Evolutionary conservation across 2,329 filamentous ascomycete species (phyloP), one percentile per base, ranked within the genome.

Genomic region (Teratosphaeriaceae sp.): DNA sequence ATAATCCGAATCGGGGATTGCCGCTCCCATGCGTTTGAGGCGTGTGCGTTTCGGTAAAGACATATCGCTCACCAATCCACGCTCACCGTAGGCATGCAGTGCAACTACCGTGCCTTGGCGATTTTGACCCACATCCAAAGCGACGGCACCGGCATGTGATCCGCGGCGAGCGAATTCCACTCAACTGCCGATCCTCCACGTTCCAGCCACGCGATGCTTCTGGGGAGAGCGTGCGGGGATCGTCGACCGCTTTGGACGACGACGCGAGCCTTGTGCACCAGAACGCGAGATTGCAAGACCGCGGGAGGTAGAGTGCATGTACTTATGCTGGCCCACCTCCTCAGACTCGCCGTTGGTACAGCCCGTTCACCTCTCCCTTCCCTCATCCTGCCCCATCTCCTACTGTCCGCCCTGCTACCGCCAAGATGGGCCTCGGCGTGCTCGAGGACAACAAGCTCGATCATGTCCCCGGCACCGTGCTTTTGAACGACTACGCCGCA

Each of bases 401-500:
- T n/a, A 7, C 9, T 11, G 9, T n/a, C 35, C n/a, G 12, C 6
- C 12, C 31, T 6, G 31, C 9, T 18, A 6, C 9, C 5, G 15
- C 31, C 3, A 34, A 5, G 5, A 41, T 41, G 38, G 38, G 38
- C 34, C 40, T 42, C 16, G 40, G 40, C 3, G 40, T 42, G 8
- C 23, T 42, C 7, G 40, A 42, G 20, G 40, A 42, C 22, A 42
- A 7, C 20, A 35, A 42, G 30, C 31, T 42, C 20, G 40, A 42
- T n/a, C 43, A 45, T 36, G 43, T 45, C 15, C 43, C 43, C 12
- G 51, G 40, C 19, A 48, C 46, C 2, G 49, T 49, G 18, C 33
- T 48, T 11, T 43, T 50, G n/a, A 44, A 50, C 43, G 48, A 50
- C 21, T n/a, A 44, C 8, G 38, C 36, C 12, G 42, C 34, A 12